These are phyloP conservation scores for Ceriops decandra DNA, from an alignment of 345 rosid species.

Conservation along the genomic window DNA sequence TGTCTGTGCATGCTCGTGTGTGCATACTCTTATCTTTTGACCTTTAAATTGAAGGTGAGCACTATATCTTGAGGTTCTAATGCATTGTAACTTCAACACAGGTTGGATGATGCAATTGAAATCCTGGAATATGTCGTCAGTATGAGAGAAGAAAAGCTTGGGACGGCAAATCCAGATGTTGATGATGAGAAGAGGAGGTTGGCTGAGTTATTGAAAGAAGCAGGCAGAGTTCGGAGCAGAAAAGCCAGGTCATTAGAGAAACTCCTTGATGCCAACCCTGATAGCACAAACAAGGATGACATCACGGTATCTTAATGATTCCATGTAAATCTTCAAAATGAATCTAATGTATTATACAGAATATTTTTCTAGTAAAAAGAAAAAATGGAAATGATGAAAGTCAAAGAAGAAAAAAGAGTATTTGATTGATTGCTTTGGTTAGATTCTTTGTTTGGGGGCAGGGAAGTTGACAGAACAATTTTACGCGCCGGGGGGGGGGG, in stretches of 20 bases:
- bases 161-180: conserved; percentile 85
- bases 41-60: neutral
- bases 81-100: conserved; percentile 24
- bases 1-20: neutral
- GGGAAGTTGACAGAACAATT: too few species aligned
- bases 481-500: too few species aligned
- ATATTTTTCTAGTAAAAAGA: conserved; percentile 8
- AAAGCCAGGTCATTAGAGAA: conserved; percentile 73
- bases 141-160: conserved; percentile 82
- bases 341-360: conserved; percentile 32
- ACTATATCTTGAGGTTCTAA: neutral
- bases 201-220: conserved; percentile 70
- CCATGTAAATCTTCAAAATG: conserved; percentile 14
- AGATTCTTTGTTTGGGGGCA: too few species aligned
- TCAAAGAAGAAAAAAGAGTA: too few species aligned
- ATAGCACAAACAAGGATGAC: conserved; percentile 27
- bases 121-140: conserved; percentile 64
- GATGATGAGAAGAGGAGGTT: conserved; percentile 87
- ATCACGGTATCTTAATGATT: conserved; percentile 31
- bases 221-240: conserved; percentile 66
- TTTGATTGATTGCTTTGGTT: too few species aligned
- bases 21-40: neutral
- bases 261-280: conserved; percentile 60
- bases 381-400: too few species aligned
- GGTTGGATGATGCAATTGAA: conserved; percentile 85